Evolutionary conservation across 73 alveolate species (phyloP).

Genomic region (Paramecium primaurelia): DNA sequence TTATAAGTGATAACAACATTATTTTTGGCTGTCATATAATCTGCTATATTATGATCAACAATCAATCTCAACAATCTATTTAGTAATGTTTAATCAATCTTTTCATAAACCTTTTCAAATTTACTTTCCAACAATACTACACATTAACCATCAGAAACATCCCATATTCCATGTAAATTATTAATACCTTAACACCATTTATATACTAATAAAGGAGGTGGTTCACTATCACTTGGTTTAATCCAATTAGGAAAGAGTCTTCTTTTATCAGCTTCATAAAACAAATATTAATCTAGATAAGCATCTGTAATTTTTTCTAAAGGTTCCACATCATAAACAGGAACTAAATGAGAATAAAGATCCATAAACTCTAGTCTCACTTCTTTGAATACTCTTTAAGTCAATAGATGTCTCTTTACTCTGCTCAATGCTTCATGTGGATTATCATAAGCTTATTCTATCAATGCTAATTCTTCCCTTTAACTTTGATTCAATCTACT

Average conservation of each 20-base stretch:
- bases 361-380: slow-evolving; percentile 99
- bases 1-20: slow-evolving; percentile 96
- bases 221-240: slow-evolving; percentile 99
- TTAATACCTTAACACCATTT: slow-evolving; percentile 99
- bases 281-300: slow-evolving; percentile 98
- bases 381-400: slow-evolving; percentile 99
- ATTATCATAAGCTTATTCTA: slow-evolving; percentile 99
- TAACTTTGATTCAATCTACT: slow-evolving; percentile 93
- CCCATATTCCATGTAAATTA: slow-evolving; percentile 99
- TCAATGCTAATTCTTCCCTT: slow-evolving; percentile 99
- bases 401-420: slow-evolving; percentile 98
- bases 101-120: slow-evolving; percentile 96
- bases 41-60: slow-evolving; percentile 99
- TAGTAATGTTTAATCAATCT: slow-evolving; percentile 97
- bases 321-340: slow-evolving; percentile 99
- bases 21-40: slow-evolving; percentile 98
- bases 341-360: slow-evolving; percentile 96
- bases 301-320: slow-evolving; percentile 99
- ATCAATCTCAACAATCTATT: slow-evolving; percentile 96
- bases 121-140: slow-evolving; percentile 95
- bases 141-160: slow-evolving; percentile 95
- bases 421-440: slow-evolving; percentile 99
- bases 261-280: slow-evolving; percentile 99
- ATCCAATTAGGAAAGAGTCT: slow-evolving; percentile 99
- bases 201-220: slow-evolving; percentile 99